These are phyloP conservation scores for Xylaria cubensis DNA, from an alignment of 495 filamentous ascomycete genomes.

Conservation along the genomic window DNA sequence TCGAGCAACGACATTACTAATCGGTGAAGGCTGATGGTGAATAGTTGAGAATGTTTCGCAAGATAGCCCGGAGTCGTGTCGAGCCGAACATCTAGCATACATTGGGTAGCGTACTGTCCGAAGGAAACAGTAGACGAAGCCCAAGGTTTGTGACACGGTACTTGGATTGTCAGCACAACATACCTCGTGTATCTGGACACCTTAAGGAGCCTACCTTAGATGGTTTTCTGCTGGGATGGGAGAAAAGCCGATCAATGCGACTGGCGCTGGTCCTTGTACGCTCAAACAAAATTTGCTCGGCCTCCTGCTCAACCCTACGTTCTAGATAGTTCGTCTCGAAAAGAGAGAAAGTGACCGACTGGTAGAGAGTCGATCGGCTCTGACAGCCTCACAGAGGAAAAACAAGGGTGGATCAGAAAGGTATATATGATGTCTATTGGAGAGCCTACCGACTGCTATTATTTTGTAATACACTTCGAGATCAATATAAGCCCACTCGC, in stretches of 20 bases:
- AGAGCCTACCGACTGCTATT: neutral
- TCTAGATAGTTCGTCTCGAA: neutral
- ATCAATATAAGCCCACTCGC: slow-evolving; percentile 14
- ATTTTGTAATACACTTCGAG: slow-evolving; percentile 2
- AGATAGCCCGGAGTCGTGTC: neutral
- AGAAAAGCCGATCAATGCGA: neutral
- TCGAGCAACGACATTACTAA: neutral
- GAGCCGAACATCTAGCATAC: no score
- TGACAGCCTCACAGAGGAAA: neutral
- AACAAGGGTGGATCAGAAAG: neutral
- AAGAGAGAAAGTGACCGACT: neutral
- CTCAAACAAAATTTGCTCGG: neutral
- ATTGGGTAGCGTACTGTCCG: neutral
- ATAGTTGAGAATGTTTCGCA: neutral
- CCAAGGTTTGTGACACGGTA: neutral
- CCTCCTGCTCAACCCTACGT: neutral
- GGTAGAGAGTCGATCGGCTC: neutral
- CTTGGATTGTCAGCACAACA: neutral
- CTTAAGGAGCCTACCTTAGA: neutral
- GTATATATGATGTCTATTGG: neutral
- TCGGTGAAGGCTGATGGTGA: neutral
- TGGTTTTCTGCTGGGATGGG: neutral
- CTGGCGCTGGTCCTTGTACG: neutral
- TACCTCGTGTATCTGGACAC: neutral
- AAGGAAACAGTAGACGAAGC: neutral